Conservation (phyloP, 495 filamentous ascomycete genomes). For the Cenococcum geophilum region DNA sequence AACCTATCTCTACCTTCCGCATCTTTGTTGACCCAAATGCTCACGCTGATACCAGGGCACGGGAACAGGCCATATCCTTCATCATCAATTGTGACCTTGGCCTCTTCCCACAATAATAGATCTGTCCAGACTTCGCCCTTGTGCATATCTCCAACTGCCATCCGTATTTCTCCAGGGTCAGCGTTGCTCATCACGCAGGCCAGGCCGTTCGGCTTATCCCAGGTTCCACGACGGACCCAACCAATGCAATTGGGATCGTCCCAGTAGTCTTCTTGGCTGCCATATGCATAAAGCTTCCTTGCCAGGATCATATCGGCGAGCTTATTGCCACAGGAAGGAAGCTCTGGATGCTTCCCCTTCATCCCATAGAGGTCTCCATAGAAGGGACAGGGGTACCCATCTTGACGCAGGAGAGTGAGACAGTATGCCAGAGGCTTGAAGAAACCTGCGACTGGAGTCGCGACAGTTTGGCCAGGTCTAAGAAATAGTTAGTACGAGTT, state of each 20-base stretch:
- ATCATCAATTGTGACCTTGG: conserved; percentile 36
- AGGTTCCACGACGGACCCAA: conserved; percentile 57
- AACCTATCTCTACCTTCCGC: conserved; percentile 35
- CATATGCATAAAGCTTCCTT: conserved; percentile 64
- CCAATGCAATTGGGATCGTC: conserved; percentile 61
- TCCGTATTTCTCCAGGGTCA: conserved; percentile 27
- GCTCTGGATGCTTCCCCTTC: conserved; percentile 46
- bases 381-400: conserved; percentile 66
- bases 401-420: conserved; percentile 56
- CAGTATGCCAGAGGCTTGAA: conserved; percentile 42
- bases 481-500: background rate
- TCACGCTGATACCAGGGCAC: conserved; percentile 29
- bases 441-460: conserved; percentile 34
- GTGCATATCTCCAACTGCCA: conserved; percentile 34
- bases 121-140: conserved; percentile 38
- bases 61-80: conserved; percentile 36
- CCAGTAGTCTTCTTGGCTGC: conserved; percentile 63
- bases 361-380: conserved; percentile 74
- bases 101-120: conserved; percentile 29
- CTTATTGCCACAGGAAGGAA: conserved; percentile 53
- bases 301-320: conserved; percentile 58
- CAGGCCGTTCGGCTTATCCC: conserved; percentile 28
- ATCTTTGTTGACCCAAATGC: conserved; percentile 36
- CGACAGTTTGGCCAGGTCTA: conserved; percentile 37
- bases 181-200: conserved; percentile 37